phyloP scores from a whole-genome alignment of 2,329 filamentous ascomycete species.

The Neonectria punicea region DNA sequence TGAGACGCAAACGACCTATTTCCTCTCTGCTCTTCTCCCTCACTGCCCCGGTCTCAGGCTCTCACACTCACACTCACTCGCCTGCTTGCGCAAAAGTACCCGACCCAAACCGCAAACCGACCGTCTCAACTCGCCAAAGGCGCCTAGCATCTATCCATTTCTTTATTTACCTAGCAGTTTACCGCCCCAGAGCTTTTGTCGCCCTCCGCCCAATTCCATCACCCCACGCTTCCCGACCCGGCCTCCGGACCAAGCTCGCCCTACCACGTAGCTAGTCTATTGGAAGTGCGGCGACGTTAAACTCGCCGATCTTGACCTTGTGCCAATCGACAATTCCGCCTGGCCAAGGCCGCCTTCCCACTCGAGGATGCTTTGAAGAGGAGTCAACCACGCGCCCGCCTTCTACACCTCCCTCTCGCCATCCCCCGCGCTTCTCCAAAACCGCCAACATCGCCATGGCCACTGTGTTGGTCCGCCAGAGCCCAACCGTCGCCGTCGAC shows the following conservation, averaged over 20 bases:
- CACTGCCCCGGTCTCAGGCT: neutral
- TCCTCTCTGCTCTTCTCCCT: neutral
- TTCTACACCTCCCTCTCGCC: slow-evolving; percentile 28
- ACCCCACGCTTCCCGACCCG: slow-evolving; percentile 20
- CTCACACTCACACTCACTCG: neutral
- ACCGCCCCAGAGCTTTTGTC: neutral
- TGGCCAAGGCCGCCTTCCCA: slow-evolving; percentile 22
- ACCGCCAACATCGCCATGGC: slow-evolving; percentile 28
- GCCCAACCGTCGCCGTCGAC: slow-evolving; percentile 31
- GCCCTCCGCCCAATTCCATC: neutral
- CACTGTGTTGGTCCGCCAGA: slow-evolving; percentile 27
- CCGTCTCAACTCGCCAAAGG: neutral
- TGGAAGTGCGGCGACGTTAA: neutral
- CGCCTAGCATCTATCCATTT: neutral
- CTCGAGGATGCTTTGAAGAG: slow-evolving; percentile 38
- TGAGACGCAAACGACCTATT: slow-evolving; percentile 4
- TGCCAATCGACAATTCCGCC: slow-evolving; percentile 13
- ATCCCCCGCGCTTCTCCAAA: slow-evolving; percentile 20
- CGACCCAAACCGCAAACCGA: neutral
- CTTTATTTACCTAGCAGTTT: neutral
- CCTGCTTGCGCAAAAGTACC: neutral
- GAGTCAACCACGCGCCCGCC: neutral
- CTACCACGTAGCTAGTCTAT: slow-evolving; percentile 4
- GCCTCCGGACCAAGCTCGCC: slow-evolving; percentile 6
- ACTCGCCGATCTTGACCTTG: neutral